phyloP scores from a whole-genome alignment of 23 red algal genomes.

The Gracilaria domingensis region DNA sequence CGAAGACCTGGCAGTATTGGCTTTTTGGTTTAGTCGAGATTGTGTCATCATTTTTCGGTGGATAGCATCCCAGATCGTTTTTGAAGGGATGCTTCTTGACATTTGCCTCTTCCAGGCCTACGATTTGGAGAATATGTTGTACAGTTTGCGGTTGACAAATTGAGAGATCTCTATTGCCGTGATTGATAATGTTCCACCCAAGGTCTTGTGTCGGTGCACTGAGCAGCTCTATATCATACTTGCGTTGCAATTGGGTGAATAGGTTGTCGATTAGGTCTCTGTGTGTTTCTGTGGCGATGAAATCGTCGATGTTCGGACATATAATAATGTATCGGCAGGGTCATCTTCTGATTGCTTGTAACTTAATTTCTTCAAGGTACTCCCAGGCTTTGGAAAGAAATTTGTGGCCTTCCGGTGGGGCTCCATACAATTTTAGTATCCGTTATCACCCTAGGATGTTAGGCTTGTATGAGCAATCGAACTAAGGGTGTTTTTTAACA shows the following conservation, averaged over 20 bases:
- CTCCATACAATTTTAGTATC: neutral
- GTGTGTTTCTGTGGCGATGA: neutral
- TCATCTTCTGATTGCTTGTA: neutral
- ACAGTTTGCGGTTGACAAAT: neutral
- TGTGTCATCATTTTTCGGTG: neutral
- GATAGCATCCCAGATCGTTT: neutral
- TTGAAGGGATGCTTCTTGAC: neutral
- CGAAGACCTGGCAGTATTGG: neutral
- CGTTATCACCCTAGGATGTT: neutral
- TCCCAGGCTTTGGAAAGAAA: neutral
- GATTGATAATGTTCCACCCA: neutral
- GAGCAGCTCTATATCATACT: neutral
- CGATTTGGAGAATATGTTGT: neutral
- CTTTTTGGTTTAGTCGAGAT: neutral
- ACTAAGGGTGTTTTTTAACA: too few species aligned
- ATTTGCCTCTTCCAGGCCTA: neutral
- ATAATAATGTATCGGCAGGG: neutral
- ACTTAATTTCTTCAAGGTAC: neutral
- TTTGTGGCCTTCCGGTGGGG: neutral
- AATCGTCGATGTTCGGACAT: constrained; percentile 17
- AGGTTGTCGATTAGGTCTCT: neutral
- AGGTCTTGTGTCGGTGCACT: neutral
- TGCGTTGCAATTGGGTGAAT: neutral
- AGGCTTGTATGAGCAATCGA: neutral
- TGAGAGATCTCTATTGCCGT: neutral